Evolutionary conservation across 2,329 filamentous ascomycete genomes (phyloP), one percentile per base, ranked within the genome.

Genomic region (Phialophora verrucosa): DNA sequence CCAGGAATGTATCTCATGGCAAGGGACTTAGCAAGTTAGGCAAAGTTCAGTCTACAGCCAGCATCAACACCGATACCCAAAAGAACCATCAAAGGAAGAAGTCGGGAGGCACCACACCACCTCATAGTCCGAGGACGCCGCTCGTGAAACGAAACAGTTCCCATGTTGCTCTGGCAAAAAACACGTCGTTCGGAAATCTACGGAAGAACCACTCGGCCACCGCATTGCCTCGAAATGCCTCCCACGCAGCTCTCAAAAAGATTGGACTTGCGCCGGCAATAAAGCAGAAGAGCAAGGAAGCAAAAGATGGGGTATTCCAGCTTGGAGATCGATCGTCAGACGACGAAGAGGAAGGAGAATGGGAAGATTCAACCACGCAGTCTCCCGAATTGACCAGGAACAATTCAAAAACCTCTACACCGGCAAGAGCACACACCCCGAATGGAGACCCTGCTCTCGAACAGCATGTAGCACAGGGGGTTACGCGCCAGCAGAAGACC

Each of bases 51-150:
- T 72, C 74, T 59, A 67, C 74, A 54, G 72, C 75, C 69, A 76
- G 76, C 62, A 69, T 78, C 11, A 70, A 69, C 25, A 67, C 75
- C 38, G 76, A 79, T 62, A 71, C 73, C 50, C 73, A 79, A 66
- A 80, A 82, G 72, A 73, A 79, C 66, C 81, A 82, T 72, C 77
- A 81, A 58, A 77, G 80, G 67, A 82, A 82, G 73, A 81, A 80
- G 69, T 82, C 80, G 5, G 79, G 79, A 49, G 62, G 63, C 17
- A 75, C 75, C 25, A 81, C 79, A 27, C 80, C 81, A 25, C 73
- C 77, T 20, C 77, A 77, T 17, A 82, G 80, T 65, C 80, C 80
- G 25, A 77, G 76, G 42, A 42, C 63, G 31, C 53, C 69, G 20
- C 57, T 64, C 70, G 76, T 81, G 53, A 79, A 76, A 54, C 80